phyloP scores from a whole-genome alignment of 306 rosid genomes.

The Dalbergia oliveri region DNA sequence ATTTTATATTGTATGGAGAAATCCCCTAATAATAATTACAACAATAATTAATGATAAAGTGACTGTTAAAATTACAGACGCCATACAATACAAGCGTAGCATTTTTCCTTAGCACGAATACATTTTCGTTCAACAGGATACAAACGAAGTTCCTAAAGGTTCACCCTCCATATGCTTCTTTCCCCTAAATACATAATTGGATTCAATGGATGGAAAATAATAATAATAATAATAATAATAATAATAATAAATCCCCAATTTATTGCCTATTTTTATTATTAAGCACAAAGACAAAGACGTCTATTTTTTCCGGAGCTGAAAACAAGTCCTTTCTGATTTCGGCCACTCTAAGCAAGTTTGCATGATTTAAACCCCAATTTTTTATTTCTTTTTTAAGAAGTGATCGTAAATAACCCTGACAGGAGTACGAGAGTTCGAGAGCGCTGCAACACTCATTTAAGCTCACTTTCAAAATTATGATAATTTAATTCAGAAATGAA shows the following conservation, averaged over 20 bases:
- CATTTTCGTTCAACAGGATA: background rate
- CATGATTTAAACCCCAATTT: background rate
- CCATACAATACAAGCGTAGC: background rate
- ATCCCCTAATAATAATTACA: background rate
- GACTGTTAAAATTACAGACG: background rate
- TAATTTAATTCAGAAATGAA: no score
- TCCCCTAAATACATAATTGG: background rate
- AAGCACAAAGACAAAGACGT: no score
- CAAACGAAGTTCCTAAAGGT: background rate
- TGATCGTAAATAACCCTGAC: background rate
- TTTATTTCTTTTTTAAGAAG: background rate
- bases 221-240: background rate
- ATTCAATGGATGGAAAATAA: background rate
- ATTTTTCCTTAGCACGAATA: background rate
- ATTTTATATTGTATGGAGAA: no score
- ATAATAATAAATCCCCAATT: background rate
- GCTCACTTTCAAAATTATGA: no score
- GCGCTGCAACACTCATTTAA: no score
- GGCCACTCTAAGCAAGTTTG: background rate
- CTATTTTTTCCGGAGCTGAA: no score
- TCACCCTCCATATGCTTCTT: background rate
- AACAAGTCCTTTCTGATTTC: no score
- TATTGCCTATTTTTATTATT: no score
- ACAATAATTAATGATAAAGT: background rate
- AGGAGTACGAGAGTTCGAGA: no score